Evolutionary conservation across 164 flowering plant genomes (phyloP), one percentile per base, ranked within the genome.

Genomic region (Stephania japonica): DNA sequence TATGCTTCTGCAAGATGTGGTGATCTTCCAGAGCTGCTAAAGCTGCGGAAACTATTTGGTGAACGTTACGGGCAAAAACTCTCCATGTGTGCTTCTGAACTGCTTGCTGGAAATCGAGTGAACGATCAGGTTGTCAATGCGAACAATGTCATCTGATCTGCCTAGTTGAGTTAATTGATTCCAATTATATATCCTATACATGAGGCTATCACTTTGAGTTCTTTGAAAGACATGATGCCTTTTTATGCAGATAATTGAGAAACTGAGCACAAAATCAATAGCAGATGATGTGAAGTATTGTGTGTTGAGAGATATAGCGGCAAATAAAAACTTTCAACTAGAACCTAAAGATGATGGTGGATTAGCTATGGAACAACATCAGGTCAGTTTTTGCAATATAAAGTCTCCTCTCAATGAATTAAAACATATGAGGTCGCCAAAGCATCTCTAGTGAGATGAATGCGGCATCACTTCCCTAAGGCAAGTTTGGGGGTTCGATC

Each of bases 1-100:
- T 94, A 77, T 77, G 93, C 97, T 23, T 89, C 97, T 18, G 86
- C 92, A 71, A 85, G 91, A 73, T 89, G 87, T 78, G 98, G 91
- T 9, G 97, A 92, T 72, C 75, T 92, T 0, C 98, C 97, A 7
- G 97, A 94, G 87, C 91, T 94, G 68, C 75, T 75, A 43, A 65
- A 3, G 24, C 80, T 94, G 13, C 73, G 94, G 65, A 83, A 86
- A 76, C 85, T 92, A 61, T 91, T 92, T 72, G 85, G 83, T 11
- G 84, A 89, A 50, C 89, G 91, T 1, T 94, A 92, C 62, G 97
- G 99, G 23, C 82, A 83, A 25, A 81, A 68, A 41, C 87, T 90
- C 66, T 86, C 82, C 7, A 67, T 27, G 61, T 62, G 78, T 24
- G 89, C 96, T 5, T 78, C 83, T 25, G 88, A 91, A 63, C 80